These are phyloP conservation scores for Dioscorea dumetorum DNA, from an alignment of 106 monocot species.

Conservation along the genomic window DNA sequence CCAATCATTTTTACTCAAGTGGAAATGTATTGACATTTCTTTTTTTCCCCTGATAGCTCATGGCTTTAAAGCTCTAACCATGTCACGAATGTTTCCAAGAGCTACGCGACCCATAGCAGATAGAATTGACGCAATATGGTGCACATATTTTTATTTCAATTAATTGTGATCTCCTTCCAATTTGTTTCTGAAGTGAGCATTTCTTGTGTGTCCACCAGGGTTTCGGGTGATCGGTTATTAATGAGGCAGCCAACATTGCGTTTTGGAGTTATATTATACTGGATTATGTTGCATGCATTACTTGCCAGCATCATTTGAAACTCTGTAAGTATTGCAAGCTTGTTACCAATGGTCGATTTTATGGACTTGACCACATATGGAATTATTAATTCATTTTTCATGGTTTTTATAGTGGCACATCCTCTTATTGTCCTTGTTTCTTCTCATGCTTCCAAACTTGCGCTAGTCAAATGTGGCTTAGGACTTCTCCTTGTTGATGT, in stretches of 20 bases:
- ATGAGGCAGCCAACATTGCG: constrained; percentile 90
- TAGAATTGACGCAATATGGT: constrained; percentile 96
- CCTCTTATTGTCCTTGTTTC: background rate
- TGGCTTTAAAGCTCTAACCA: constrained; percentile 93
- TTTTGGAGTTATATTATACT: constrained; percentile 76
- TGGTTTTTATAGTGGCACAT: background rate
- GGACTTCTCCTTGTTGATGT: background rate
- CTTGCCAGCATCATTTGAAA: constrained; percentile 80
- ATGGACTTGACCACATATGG: background rate
- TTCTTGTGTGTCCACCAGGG: constrained; percentile 51
- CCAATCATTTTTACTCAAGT: background rate
- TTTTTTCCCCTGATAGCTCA: constrained; percentile 50
- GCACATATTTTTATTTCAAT: constrained; percentile 3
- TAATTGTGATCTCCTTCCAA: background rate
- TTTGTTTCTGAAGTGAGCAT: constrained; percentile 4
- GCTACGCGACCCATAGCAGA: constrained; percentile 72
- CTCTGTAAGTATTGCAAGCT: constrained; percentile 20
- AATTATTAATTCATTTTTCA: background rate
- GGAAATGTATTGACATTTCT: background rate
- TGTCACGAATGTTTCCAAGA: constrained; percentile 84
- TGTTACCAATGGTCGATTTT: background rate
- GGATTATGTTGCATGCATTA: constrained; percentile 79
- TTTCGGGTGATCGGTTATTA: constrained; percentile 81
- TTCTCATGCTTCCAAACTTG: background rate
- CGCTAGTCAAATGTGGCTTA: background rate